phyloP scores from a whole-genome alignment of 345 rosid species.

The Sonneratia alba region DNA sequence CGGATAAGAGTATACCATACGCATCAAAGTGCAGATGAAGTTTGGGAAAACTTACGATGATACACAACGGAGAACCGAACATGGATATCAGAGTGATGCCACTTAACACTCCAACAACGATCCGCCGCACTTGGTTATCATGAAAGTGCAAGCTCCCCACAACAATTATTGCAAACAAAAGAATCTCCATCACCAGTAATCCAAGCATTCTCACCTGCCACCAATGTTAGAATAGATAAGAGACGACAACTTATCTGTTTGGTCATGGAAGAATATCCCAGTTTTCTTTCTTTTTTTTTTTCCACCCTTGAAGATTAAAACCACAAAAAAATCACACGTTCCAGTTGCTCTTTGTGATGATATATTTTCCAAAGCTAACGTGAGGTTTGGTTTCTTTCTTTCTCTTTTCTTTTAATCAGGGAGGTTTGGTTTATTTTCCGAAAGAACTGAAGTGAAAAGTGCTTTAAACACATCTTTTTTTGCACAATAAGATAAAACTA shows the following conservation, averaged over 20 bases:
- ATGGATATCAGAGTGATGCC: constrained; percentile 59
- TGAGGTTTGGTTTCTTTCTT: not conserved
- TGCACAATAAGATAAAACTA: not conserved
- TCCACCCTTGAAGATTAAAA: not conserved
- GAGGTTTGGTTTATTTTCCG: not conserved
- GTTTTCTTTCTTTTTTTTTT: not conserved
- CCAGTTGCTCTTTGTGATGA: not conserved
- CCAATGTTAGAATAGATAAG: not conserved
- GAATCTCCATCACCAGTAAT: constrained; percentile 40
- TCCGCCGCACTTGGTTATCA: constrained; percentile 27
- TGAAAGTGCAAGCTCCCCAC: constrained; percentile 54
- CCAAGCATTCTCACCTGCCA: constrained; percentile 52
- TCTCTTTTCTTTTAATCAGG: no score
- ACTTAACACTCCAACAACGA: constrained; percentile 55
- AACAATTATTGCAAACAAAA: constrained; percentile 33
- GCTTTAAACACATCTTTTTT: not conserved
- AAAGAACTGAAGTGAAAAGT: not conserved
- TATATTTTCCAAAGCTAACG: not conserved
- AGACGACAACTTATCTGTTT: not conserved
- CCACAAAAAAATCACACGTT: not conserved
- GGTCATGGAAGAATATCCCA: not conserved
- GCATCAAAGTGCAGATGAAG: not conserved
- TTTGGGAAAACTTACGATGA: constrained; percentile 49
- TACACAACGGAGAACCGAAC: constrained; percentile 87
- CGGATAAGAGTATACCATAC: not conserved